phyloP scores from a whole-genome alignment of 148 eudicot genomes.

The Chenopodium suecicum region DNA sequence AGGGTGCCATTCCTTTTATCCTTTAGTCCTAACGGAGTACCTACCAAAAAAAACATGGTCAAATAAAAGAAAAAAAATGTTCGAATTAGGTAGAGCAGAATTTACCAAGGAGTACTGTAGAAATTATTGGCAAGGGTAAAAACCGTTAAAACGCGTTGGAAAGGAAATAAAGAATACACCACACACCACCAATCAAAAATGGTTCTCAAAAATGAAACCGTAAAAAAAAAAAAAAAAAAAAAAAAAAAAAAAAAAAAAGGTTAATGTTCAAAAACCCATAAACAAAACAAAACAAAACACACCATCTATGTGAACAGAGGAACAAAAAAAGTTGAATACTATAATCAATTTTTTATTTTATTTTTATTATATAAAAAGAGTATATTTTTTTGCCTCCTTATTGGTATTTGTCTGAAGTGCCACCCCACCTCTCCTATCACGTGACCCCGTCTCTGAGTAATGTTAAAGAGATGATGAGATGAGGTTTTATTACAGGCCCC shows the following conservation, averaged over 20 bases:
- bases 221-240: neutral
- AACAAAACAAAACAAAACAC: constrained; percentile 8
- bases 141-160: neutral
- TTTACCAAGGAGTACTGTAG: neutral
- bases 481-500: constrained; percentile 13
- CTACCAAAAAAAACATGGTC: no score
- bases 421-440: constrained; percentile 32
- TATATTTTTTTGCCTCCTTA: neutral
- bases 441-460: constrained; percentile 29
- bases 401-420: constrained; percentile 26
- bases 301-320: neutral
- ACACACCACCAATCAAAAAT: constrained; percentile 8
- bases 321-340: no score
- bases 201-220: neutral
- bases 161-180: neutral
- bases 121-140: neutral
- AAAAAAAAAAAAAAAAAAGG: constrained; percentile 2
- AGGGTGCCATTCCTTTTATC: no score
- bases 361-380: no score
- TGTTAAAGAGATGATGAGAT: constrained; percentile 20
- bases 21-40: no score
- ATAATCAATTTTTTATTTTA: no score
- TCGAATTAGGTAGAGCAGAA: no score
- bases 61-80: no score
- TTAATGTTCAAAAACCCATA: constrained; percentile 19